phyloP scores from a whole-genome alignment of 2,329 filamentous ascomycete genomes.

The Neonectria coccinea region DNA sequence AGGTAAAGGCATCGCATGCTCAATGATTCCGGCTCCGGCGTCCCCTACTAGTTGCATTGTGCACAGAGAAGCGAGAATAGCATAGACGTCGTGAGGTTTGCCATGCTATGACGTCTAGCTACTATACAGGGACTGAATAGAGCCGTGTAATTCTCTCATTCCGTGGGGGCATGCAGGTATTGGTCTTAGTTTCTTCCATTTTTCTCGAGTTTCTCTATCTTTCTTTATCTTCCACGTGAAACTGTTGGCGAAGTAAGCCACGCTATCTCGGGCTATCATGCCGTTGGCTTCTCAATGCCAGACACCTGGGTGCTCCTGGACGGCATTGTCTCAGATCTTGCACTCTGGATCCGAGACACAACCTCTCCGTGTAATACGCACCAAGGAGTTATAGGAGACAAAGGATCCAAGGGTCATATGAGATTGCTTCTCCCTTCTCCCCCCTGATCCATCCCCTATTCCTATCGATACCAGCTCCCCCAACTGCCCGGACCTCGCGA shows the following conservation, averaged over 20 bases:
- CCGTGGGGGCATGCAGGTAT: not conserved
- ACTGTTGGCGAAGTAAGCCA: slow-evolving; percentile 5
- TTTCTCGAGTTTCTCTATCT: not conserved
- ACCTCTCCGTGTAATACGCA: not conserved
- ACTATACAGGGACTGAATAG: not conserved
- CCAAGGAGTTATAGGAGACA: not conserved
- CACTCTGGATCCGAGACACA: slow-evolving; percentile 10
- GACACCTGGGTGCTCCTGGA: slow-evolving; percentile 10
- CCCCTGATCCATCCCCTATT: slow-evolving; percentile 7
- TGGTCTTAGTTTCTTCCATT: slow-evolving; percentile 1
- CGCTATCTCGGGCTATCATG: not conserved
- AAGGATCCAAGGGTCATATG: not conserved
- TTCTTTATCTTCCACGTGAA: not conserved
- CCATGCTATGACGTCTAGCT: too few species aligned
- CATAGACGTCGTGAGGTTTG: not conserved
- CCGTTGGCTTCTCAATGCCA: slow-evolving; percentile 22
- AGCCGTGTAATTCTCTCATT: not conserved
- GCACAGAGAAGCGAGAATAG: not conserved
- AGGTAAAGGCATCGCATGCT: not conserved
- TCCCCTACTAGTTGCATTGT: not conserved
- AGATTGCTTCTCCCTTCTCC: slow-evolving; percentile 7
- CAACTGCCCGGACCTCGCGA: not conserved
- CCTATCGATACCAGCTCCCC: not conserved
- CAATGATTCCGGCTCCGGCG: not conserved
- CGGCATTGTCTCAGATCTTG: slow-evolving; percentile 28